phyloP scores from a whole-genome alignment of 345 rosid species.

The Citrus reticulata region DNA sequence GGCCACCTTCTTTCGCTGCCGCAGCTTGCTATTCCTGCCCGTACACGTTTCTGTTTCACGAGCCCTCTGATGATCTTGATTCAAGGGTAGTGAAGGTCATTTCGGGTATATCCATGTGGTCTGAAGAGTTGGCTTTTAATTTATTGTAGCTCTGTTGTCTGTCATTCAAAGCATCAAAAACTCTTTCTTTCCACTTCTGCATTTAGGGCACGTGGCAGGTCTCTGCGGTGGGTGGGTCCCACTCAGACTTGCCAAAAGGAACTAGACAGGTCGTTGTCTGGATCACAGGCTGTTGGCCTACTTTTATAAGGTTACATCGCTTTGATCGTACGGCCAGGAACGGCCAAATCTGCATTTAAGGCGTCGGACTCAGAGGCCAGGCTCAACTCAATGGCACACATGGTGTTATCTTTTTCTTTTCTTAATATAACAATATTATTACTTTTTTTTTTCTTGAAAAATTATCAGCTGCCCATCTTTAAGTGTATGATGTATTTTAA shows the following conservation, averaged over 20 bases:
- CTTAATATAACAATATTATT: too few species aligned
- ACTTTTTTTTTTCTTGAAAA: too few species aligned
- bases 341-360: slow-evolving; percentile 6
- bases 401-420: too few species aligned
- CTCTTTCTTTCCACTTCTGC: neutral
- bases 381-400: too few species aligned
- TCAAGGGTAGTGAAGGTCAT: neutral
- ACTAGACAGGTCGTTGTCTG: slow-evolving; percentile 38
- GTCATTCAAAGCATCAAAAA: neutral
- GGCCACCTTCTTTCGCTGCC: neutral
- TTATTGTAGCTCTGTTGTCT: neutral
- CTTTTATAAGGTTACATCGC: slow-evolving; percentile 10
- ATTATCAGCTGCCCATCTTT: too few species aligned
- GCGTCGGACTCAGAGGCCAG: neutral
- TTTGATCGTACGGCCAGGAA: slow-evolving; percentile 26
- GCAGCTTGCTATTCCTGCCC: neutral
- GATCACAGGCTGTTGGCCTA: slow-evolving; percentile 34
- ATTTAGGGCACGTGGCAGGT: slow-evolving; percentile 26
- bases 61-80: neutral
- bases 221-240: slow-evolving; percentile 27
- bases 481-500: too few species aligned
- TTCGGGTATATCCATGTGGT: too few species aligned
- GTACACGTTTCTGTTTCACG: slow-evolving; percentile 10
- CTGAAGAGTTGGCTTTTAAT: too few species aligned
- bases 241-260: slow-evolving; percentile 41